Evolutionary conservation across 1,139 yeast genomes (phyloP).

Genomic region (Sugiyamaella novakii): DNA sequence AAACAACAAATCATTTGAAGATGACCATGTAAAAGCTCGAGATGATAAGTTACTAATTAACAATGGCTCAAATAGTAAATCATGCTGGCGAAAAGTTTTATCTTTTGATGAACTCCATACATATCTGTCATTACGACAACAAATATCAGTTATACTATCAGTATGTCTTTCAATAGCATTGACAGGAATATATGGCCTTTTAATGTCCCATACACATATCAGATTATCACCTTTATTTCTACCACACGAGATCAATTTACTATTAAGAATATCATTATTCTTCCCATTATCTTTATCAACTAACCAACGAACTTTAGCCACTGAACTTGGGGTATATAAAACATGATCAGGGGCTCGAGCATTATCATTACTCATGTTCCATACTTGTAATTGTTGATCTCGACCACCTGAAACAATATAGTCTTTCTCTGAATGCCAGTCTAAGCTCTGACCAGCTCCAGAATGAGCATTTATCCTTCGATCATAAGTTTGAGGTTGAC

Average conservation of each 20-base stretch:
- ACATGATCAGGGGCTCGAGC: constrained; percentile 66
- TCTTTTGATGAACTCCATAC: constrained; percentile 58
- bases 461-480: constrained; percentile 83
- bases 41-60: constrained; percentile 58
- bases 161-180: constrained; percentile 60
- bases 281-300: constrained; percentile 36
- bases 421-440: constrained; percentile 85
- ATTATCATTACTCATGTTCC: constrained; percentile 58
- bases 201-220: constrained; percentile 71
- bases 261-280: constrained; percentile 34
- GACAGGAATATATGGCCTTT: constrained; percentile 73
- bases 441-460: constrained; percentile 85
- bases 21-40: constrained; percentile 61
- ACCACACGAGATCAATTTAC: constrained; percentile 77
- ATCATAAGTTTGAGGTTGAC: constrained; percentile 55
- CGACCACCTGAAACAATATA: constrained; percentile 91
- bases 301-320: constrained; percentile 71
- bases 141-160: constrained; percentile 53
- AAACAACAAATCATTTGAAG: constrained; percentile 53
- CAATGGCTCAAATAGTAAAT: constrained; percentile 52
- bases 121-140: constrained; percentile 53
- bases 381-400: constrained; percentile 78
- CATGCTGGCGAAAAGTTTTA: constrained; percentile 57
- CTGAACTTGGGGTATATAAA: constrained; percentile 75
- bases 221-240: constrained; percentile 71